phyloP scores from a whole-genome alignment of 176 grass and related monocot genomes.

The Pontederia crassipes region DNA sequence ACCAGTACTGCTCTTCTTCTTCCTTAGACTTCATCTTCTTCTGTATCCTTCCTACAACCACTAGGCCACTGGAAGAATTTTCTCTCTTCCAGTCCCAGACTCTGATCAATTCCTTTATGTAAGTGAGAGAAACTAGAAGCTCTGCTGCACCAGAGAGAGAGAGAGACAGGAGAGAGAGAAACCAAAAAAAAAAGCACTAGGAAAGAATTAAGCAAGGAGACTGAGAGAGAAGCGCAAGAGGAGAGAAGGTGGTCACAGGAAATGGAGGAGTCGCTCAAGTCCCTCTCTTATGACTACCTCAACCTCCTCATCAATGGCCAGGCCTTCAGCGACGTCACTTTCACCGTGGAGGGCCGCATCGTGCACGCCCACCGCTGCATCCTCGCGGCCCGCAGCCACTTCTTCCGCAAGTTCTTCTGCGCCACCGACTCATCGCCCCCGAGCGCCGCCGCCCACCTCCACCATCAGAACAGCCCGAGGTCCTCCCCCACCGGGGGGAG shows the following conservation, averaged over 20 bases:
- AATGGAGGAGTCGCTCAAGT: constrained; percentile 94
- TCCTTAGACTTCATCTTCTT: background rate
- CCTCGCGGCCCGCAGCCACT: constrained; percentile 90
- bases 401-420: constrained; percentile 98
- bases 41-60: background rate
- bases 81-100: background rate
- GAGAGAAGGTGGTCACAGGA: constrained; percentile 3
- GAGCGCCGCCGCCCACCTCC: constrained; percentile 25
- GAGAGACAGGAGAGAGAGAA: constrained; percentile 20
- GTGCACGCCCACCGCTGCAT: constrained; percentile 99
- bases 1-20: background rate
- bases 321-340: constrained; percentile 97
- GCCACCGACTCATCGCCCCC: constrained; percentile 30
- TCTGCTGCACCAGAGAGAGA: constrained; percentile 21
- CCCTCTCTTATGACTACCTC: constrained; percentile 91
- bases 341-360: constrained; percentile 84
- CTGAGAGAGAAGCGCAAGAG: background rate
- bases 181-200: constrained; percentile 24
- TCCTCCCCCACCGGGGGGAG: constrained; percentile 51
- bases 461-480: constrained; percentile 44
- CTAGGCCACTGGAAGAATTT: background rate
- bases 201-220: constrained; percentile 25
- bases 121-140: constrained; percentile 15
- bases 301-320: constrained; percentile 97
- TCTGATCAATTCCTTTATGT: background rate